Evolutionary conservation across 2,329 filamentous ascomycete species (phyloP), one percentile per base, ranked within the genome.

Genomic region (Aureobasidium musti): DNA sequence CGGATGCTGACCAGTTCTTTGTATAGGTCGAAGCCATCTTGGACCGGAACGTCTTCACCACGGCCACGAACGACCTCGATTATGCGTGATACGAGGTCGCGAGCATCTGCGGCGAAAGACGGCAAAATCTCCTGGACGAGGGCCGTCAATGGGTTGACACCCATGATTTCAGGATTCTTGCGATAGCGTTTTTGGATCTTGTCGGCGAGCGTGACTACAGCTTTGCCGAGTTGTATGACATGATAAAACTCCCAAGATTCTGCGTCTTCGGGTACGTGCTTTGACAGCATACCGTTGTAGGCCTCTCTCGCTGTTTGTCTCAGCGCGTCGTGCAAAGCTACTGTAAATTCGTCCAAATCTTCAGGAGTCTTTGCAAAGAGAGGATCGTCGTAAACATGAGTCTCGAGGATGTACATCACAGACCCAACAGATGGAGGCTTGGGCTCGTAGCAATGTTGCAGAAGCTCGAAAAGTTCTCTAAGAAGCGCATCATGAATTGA

Each of bases 21-120:
- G 80, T 99, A 99, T 21, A 99, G 80, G 71, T 96, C 91, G 76
- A 99, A 98, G 0, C 94, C 95, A 76, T 99, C 95, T 73, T 97
- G 87, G 30, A 98, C 86, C 45, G 90, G 88, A 57, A 98, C 87
- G 72, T 97, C 92, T 65, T 88, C 84, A 17, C 86, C 88, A 63
- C 84, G 86, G 39, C 87, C 84, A 70, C 89, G 85, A 26, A 90
- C 87, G 63, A 89, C 84, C 67, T 90, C 84, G 70, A 98, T 83
- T 68, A 98, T 95, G 65, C 90, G 86, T 70, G 88, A 84, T 49
- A 98, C 88, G 70, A 99, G 87, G 72, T 94, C 92, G 69, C 90
- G 86, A 5, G 92, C 91, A 77, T 99, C 94, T 69, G 91, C 87
- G 67, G 96, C 93, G 75, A 96, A 98, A 68, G 90, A 89, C 0